Evolutionary conservation across 2,329 filamentous ascomycete genomes (phyloP).

Genomic region (Microdochium trichocladiopsis): DNA sequence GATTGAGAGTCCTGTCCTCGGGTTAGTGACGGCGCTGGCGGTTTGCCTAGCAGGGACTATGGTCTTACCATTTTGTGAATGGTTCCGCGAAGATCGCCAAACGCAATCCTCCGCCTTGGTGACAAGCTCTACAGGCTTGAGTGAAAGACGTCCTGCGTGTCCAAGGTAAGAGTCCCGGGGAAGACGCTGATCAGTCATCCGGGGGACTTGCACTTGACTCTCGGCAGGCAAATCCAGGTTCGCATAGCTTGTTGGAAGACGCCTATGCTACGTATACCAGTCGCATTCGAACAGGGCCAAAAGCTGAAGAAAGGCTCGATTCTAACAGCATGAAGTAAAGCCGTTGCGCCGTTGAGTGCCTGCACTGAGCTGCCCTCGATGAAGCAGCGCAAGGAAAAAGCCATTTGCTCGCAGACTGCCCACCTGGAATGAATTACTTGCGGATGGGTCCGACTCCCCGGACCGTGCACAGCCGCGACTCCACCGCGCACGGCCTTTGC

Average conservation of each 20-base stretch:
- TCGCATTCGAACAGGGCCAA: background rate
- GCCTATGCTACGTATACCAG: background rate
- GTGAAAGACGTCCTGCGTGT: constrained; percentile 20
- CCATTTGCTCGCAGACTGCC: background rate
- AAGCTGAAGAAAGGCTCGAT: background rate
- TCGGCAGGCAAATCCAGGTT: constrained; percentile 10
- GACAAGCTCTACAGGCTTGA: constrained; percentile 12
- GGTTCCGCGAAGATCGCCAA: constrained; percentile 18
- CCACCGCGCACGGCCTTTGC: background rate
- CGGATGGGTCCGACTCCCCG: background rate
- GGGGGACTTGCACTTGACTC: constrained; percentile 13
- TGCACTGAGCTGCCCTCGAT: too few species aligned
- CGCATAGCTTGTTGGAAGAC: constrained; percentile 12
- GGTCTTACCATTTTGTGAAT: constrained; percentile 12
- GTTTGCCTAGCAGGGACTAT: constrained; percentile 2
- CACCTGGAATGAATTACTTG: background rate
- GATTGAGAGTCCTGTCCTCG: background rate
- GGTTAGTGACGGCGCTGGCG: constrained; percentile 3
- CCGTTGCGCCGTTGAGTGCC: too few species aligned
- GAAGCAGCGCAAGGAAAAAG: background rate
- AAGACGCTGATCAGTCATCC: constrained; percentile 22
- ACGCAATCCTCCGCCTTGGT: constrained; percentile 17
- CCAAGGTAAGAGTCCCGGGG: constrained; percentile 17
- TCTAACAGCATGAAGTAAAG: too few species aligned
- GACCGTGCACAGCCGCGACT: background rate